Percentiles rank a stretch among this genome's conserved stretches.
phyloP scores from a whole-genome alignment of 2,329 filamentous ascomycete species.

The Ophiostoma perfectum region DNA sequence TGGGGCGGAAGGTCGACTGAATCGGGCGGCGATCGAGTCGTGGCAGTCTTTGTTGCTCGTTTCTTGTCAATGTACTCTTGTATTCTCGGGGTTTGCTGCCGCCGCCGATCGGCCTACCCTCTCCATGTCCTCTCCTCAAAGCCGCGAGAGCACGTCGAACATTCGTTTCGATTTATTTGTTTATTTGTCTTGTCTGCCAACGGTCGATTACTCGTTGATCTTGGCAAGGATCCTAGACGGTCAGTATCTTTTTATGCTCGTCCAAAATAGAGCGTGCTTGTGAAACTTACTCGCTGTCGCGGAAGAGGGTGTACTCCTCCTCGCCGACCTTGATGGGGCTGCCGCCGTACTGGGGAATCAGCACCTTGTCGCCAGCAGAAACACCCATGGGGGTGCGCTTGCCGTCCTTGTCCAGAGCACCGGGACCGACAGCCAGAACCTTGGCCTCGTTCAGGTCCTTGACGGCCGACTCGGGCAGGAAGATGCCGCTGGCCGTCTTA shows the following conservation, averaged over 20 bases:
- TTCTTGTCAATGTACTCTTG: not conserved
- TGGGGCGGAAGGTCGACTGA: no score
- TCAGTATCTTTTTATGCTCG: constrained; percentile 11
- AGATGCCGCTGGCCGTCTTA: constrained; percentile 95
- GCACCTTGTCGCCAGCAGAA: constrained; percentile 75
- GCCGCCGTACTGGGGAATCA: constrained; percentile 96
- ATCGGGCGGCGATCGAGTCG: no score
- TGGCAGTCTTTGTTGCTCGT: no score
- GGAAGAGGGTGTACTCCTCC: constrained; percentile 92
- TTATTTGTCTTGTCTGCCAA: constrained; percentile 22
- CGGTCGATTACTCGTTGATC: constrained; percentile 80
- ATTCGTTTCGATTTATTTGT: not conserved
- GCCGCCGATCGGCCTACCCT: not conserved
- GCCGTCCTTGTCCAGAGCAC: constrained; percentile 79
- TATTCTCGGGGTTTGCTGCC: not conserved
- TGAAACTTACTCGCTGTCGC: constrained; percentile 86
- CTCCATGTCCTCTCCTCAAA: not conserved
- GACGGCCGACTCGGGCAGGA: constrained; percentile 91
- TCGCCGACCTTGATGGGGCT: constrained; percentile 96
- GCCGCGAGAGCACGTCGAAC: no score
- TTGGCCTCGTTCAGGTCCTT: constrained; percentile 98
- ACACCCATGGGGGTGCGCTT: constrained; percentile 84
- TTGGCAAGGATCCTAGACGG: constrained; percentile 80
- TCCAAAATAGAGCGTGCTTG: not conserved
- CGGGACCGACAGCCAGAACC: constrained; percentile 91